A percentile compares a stretch with the other conserved stretches of the same genome.
phyloP scores from a whole-genome alignment of 2,329 filamentous ascomycete species.

The Hirsutella minnesotensis region DNA sequence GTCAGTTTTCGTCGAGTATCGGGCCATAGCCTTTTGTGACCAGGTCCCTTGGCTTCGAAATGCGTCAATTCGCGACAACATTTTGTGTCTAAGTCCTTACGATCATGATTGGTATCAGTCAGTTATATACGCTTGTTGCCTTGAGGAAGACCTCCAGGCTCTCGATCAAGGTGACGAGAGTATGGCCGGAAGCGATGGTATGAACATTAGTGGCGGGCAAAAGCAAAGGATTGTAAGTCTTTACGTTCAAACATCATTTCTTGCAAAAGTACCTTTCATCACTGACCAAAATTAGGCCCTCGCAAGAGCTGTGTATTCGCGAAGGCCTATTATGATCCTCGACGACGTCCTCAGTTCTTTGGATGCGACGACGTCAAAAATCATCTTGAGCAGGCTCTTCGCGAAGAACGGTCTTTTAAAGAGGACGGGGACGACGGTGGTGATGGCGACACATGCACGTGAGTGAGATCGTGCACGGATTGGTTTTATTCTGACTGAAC shows the following conservation, averaged over 20 bases:
- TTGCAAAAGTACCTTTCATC: not conserved
- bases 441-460: slow-evolving; percentile 5
- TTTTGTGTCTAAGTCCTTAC: slow-evolving; percentile 14
- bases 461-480: not conserved
- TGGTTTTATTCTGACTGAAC: not conserved
- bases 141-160: slow-evolving; percentile 14
- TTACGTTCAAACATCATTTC: not conserved
- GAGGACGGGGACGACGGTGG: slow-evolving; percentile 1
- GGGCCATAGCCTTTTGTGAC: slow-evolving; percentile 17
- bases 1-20: slow-evolving; percentile 2
- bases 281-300: slow-evolving; percentile 1
- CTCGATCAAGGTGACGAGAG: slow-evolving; percentile 20
- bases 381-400: slow-evolving; percentile 3
- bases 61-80: slow-evolving; percentile 18
- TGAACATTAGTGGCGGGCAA: slow-evolving; percentile 26
- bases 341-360: slow-evolving; percentile 4
- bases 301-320: slow-evolving; percentile 4
- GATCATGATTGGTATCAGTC: slow-evolving; percentile 13
- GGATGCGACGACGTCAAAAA: slow-evolving; percentile 2
- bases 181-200: slow-evolving; percentile 21
- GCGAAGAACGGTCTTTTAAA: slow-evolving; percentile 1
- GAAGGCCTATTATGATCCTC: not conserved
- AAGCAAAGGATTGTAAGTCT: slow-evolving; percentile 18
- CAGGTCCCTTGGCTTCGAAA: slow-evolving; percentile 19
- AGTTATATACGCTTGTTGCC: slow-evolving; percentile 15